Base-by-base conservation (phyloP, 176 grass and related monocot genomes). In the Neostapfia colusana region DNA sequence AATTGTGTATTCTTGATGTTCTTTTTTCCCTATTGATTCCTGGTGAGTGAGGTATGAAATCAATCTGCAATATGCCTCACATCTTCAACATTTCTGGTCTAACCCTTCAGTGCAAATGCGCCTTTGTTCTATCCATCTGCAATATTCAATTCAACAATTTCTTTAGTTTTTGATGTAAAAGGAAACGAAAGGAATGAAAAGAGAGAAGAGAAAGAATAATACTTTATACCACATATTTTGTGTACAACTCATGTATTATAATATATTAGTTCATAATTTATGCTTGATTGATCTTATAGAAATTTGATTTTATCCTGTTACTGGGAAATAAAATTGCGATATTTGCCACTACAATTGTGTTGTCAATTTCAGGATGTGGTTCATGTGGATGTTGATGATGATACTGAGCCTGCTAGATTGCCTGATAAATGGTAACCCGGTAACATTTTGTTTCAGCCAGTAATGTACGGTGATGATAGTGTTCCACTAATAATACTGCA, bases 361-460 rank as follows among this genome's bases (percentile, higher is more conserved):
- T 72, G 16, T 23, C 25, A 37, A 46, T 75, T 68, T 81, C 67
- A 84, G 81, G 51, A 90, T 68, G 76, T 90, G 39, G 72, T 90
- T 90, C 51, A 81, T 63, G 81, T 90, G 84, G 88, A 90, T 84
- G 72, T 87, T 2, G 71, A 86, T 56, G 81, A 84, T 64, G 84
- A 81, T 72, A 59, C 17, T 44, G 63, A 84, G 72, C 59, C 65
- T 76, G 59, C 51, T 75, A 48, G 59, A 73, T 77, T 44, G 38
- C 20, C 36, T 84, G 41, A 87, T 58, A 72, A 81, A 81, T 4
- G 76, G 88, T 84, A 80, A 90, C 40, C 15, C 14, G 51, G 3
- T 49, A 48, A 31, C 26, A 81, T 86, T 70, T 43, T 27, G 61
- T 44, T 41, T 38, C 45, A 49, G 18, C n/a, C 72, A 31, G 36